Evolutionary conservation across 2,329 filamentous ascomycete genomes (phyloP), one percentile per base, ranked within the genome.

Genomic region (Epicoccum nigrum): DNA sequence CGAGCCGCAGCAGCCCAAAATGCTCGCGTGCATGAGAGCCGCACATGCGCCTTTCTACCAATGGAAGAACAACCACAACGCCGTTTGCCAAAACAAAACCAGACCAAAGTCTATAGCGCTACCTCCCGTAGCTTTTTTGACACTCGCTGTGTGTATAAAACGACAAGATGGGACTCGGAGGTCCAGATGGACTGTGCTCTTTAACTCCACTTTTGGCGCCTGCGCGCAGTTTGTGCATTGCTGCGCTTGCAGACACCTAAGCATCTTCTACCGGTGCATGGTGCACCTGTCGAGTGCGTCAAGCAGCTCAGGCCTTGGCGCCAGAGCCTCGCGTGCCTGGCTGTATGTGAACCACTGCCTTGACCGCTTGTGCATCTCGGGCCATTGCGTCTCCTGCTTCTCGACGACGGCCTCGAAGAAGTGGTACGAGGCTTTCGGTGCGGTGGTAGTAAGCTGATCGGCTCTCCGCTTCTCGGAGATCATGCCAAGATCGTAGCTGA

Each of bases 391-490:
- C 74, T 94, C 89, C 77, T 96, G 90, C 67, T 86, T 87, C 58
- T 88, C 84, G 55, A 99, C 94, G n/a, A 84, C 88, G 57, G 87
- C 92, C 76, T 97, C 90, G 76, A 86, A 94, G 76, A 93, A 94
- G 63, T 87, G 86, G 73, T 92, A 93, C 45, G 86, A 74, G 30
- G 86, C 83, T 73, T 93, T 93, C 30, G 90, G 90, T 6, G 90
- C 82, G 41, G 79, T 72, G n/a, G 75, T 67, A 21, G 79, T 80
- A 56, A 83, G 69, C 58, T 83, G 75, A 17, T 76, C 72, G 20
- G 77, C 71, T 39, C 77, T 83, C 51, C 92, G 85, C 72, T 86
- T 89, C 76, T 99, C 94, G 46, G 86, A 79, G 63, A 99, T 96
- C 59, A 88, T 83, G 58, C 92, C 92, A 42, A 99, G 83, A 73